Evolutionary conservation across 805 yeast species (phyloP).

Genomic region (Ogataea ganodermae): DNA sequence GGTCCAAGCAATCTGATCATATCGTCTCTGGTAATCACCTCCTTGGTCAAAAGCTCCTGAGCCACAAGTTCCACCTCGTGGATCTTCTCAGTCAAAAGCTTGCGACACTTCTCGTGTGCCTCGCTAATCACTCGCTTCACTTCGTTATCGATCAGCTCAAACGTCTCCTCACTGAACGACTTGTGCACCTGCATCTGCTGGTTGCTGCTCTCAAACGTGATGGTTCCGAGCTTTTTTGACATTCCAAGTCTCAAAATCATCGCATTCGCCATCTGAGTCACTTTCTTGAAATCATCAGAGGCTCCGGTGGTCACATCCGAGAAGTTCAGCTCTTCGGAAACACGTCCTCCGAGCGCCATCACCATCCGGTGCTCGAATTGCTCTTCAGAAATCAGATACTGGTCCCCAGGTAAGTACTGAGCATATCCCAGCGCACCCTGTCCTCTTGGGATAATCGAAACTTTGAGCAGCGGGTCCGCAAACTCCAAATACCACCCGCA

Average conservation of each 20-base stretch:
- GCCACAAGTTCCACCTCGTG: slow-evolving; percentile 84
- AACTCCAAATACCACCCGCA: slow-evolving; percentile 94
- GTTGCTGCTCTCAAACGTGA: slow-evolving; percentile 69
- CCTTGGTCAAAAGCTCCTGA: slow-evolving; percentile 79
- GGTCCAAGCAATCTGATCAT: slow-evolving; percentile 88
- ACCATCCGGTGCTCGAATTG: slow-evolving; percentile 81
- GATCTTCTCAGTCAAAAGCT: slow-evolving; percentile 68
- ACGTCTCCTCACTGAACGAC: slow-evolving; percentile 89
- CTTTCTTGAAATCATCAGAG: slow-evolving; percentile 93
- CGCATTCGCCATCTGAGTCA: slow-evolving; percentile 86
- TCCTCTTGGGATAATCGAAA: slow-evolving; percentile 95
- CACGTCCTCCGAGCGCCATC: slow-evolving; percentile 97
- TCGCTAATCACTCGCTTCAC: slow-evolving; percentile 75
- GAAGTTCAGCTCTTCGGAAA: slow-evolving; percentile 91
- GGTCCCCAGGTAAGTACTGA: slow-evolving; percentile 93
- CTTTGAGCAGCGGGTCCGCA: slow-evolving; percentile 94
- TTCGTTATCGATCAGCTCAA: slow-evolving; percentile 77
- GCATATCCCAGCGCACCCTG: slow-evolving; percentile 98
- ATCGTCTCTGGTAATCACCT: slow-evolving; percentile 90
- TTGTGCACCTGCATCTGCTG: slow-evolving; percentile 55
- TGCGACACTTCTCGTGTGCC: slow-evolving; percentile 70
- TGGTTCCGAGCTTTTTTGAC: slow-evolving; percentile 85
- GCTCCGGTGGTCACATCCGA: slow-evolving; percentile 95
- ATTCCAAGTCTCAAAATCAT: slow-evolving; percentile 95
- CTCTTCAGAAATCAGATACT: slow-evolving; percentile 76